Base-by-base conservation (phyloP, 192 early-diverging fungal genomes). In the Coemansia sp. region DNA sequence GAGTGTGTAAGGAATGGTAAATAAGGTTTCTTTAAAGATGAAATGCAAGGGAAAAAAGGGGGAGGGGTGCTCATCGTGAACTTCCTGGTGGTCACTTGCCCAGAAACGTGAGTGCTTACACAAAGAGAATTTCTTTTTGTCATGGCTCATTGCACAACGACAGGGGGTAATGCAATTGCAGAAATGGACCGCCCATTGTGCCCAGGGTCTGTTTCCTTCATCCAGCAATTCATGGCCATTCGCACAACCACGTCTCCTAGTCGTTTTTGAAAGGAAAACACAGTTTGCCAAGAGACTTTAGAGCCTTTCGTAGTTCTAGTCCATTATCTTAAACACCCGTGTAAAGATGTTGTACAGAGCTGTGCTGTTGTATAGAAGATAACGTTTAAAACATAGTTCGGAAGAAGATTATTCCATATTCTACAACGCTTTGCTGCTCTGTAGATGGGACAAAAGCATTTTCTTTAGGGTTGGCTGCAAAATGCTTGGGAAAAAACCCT, bases 11-110 rank as follows among this genome's bases (percentile, higher is more conserved):
- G 57, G 39, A n/a, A 59, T 6, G 56, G 11, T 26, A 57, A 26
- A 57, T 18, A 16, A 56, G 11, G 54, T 8, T 41, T 58, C 56
- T 58, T 58, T 11, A 40, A 58, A 40, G 56, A 56, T 26, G 56
- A 18, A 32, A 56, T 48, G 18, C n/a, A 53, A 38, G 15, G 15
- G 13, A 50, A n/a, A 12, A 53, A 53, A 2, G 18, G 19, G 50
- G 50, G 21, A 21, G 21, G 19, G 50, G 32, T 32, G 32, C 2
- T 32, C 23, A 53, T 53, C 50, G 12, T 53, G 50, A 53, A 53
- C 50, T 18, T 32, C 19, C 50, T 53, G 50, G 18, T 21, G 21
- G 50, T 53, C 50, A 53, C 21, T 23, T 19, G 50, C 21, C 50
- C 32, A 32, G 32, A 32, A 53, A 53, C 50, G 19, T 53, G 50